These are phyloP conservation scores for Xylariaceae sp. DNA, from an alignment of 2,329 filamentous ascomycete species.

Conservation along the genomic window DNA sequence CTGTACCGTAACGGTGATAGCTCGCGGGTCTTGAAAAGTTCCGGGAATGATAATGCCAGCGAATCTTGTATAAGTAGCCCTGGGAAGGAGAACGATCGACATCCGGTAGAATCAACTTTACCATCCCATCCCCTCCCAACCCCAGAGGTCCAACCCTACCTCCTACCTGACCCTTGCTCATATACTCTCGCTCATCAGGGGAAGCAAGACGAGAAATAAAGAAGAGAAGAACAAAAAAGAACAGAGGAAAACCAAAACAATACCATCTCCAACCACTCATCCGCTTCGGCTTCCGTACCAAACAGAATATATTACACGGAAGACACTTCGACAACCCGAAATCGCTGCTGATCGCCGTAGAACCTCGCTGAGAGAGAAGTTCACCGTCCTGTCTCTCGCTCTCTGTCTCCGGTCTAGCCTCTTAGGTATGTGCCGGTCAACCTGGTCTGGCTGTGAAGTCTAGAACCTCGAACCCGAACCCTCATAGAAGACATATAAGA, in stretches of 20 bases:
- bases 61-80: conserved; percentile 9
- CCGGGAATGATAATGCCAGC: conserved; percentile 19
- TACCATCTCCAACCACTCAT: too few species aligned
- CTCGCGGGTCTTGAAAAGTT: conserved; percentile 9
- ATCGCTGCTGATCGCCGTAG: neutral
- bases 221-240: neutral
- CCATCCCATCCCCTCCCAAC: conserved; percentile 1
- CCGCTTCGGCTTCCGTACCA: too few species aligned
- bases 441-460: conserved; percentile 8
- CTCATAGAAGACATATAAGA: too few species aligned
- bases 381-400: conserved; percentile 1
- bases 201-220: conserved; percentile 6
- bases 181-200: neutral
- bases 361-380: neutral
- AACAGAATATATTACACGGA: neutral
- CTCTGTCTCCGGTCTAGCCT: conserved; percentile 8
- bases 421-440: neutral
- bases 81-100: conserved; percentile 19
- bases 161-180: neutral
- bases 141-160: too few species aligned
- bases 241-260: too few species aligned
- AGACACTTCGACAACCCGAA: conserved; percentile 1
- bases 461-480: neutral
- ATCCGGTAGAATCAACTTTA: conserved; percentile 13
- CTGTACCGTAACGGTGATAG: conserved; percentile 11